Percentiles rank a stretch among this genome's conserved stretches.
Conservation (phyloP, 352 stramenopile species). For the Pythium rhizo-oryzae region DNA sequence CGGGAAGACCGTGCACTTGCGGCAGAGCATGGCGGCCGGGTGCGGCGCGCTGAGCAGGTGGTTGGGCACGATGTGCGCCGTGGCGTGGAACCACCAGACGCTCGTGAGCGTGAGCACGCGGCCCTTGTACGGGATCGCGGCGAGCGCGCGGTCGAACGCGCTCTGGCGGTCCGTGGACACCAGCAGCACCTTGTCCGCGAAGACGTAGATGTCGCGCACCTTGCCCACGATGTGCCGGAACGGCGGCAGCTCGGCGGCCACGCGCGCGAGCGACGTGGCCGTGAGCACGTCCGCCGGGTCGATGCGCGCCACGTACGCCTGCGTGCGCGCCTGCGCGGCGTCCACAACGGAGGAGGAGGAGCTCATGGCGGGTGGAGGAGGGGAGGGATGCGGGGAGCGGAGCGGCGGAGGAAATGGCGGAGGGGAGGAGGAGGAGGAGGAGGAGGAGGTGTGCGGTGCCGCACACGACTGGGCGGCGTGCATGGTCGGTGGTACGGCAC, state of each 20-base stretch:
- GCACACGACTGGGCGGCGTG: background rate
- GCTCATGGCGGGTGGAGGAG: slow-evolving; percentile 2
- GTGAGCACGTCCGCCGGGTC: slow-evolving; percentile 46
- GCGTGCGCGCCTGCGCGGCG: slow-evolving; percentile 69
- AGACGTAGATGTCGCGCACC: slow-evolving; percentile 94
- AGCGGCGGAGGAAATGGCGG: background rate
- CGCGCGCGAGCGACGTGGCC: slow-evolving; percentile 52
- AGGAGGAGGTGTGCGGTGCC: slow-evolving; percentile 8
- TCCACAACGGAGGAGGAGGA: background rate
- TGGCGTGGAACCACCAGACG: slow-evolving; percentile 97
- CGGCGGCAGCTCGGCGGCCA: slow-evolving; percentile 38
- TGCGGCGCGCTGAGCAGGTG: slow-evolving; percentile 95
- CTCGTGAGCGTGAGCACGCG: slow-evolving; percentile 97
- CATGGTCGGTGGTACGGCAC: slow-evolving; percentile 20
- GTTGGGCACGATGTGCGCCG: slow-evolving; percentile 97
- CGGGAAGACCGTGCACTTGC: slow-evolving; percentile 96
- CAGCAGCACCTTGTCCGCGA: slow-evolving; percentile 90
- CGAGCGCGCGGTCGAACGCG: slow-evolving; percentile 97
- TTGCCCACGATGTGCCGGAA: slow-evolving; percentile 81
- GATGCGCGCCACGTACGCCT: slow-evolving; percentile 69
- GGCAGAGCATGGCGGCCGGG: slow-evolving; percentile 95
- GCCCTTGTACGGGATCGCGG: slow-evolving; percentile 97
- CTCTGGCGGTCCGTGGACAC: slow-evolving; percentile 99
- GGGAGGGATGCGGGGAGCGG: background rate
- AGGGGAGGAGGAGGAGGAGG: background rate